Conservation (phyloP, 306 rosid genomes). For the Phaseolus lunatus region DNA sequence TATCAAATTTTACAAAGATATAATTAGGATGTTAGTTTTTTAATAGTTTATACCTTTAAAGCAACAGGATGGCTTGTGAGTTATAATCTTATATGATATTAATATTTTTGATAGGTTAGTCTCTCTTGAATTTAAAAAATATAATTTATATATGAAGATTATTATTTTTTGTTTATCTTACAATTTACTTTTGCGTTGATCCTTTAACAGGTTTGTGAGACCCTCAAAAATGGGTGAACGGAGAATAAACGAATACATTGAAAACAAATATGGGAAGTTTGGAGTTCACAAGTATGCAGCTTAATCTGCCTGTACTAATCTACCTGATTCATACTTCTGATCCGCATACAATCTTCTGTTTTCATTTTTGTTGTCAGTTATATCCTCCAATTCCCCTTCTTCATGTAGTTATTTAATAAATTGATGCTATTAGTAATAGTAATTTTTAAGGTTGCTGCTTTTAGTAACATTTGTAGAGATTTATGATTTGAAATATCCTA, state of each 20-base stretch:
- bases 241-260: slow-evolving; percentile 78
- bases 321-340: slow-evolving; percentile 33
- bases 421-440: not conserved
- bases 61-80: slow-evolving; percentile 17
- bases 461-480: not conserved
- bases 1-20: slow-evolving; percentile 19
- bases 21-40: not conserved
- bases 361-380: not conserved
- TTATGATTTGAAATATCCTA: slow-evolving; percentile 20
- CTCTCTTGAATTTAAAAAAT: slow-evolving; percentile 23
- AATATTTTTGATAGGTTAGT: slow-evolving; percentile 26
- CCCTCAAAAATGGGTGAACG: slow-evolving; percentile 77
- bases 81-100: slow-evolving; percentile 26
- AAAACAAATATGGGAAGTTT: slow-evolving; percentile 91
- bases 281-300: slow-evolving; percentile 83
- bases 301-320: slow-evolving; percentile 24
- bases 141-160: slow-evolving; percentile 6
- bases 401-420: slow-evolving; percentile 10
- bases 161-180: slow-evolving; percentile 10
- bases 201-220: slow-evolving; percentile 81
- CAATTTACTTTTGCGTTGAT: slow-evolving; percentile 23
- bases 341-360: slow-evolving; percentile 14
- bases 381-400: slow-evolving; percentile 15
- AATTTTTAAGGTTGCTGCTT: slow-evolving; percentile 29
- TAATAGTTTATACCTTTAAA: slow-evolving; percentile 11